phyloP scores from a whole-genome alignment of 305 asterid genomes.

The Rubia peregrina region DNA sequence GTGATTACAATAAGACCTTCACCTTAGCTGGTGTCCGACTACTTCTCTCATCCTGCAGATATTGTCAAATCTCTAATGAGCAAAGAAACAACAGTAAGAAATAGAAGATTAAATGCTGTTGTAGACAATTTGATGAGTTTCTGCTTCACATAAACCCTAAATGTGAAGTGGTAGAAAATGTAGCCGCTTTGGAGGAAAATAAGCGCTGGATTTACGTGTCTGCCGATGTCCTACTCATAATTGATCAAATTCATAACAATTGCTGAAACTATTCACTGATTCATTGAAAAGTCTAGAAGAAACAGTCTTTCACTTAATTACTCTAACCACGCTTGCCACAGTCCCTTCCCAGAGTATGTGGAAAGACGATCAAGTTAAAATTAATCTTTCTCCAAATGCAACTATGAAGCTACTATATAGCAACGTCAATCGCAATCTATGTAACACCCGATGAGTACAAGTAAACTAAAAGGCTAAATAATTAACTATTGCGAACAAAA shows the following conservation, averaged over 20 bases:
- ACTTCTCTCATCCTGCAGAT: conserved; percentile 41
- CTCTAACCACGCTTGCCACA: not conserved
- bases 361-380: not conserved
- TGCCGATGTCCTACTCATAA: not conserved
- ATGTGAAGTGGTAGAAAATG: not conserved
- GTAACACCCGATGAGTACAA: not conserved
- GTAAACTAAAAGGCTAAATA: not conserved
- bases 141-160: not conserved
- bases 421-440: too few relatives aligned
- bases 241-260: not conserved
- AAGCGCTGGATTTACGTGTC: not conserved
- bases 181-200: not conserved
- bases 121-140: too few relatives aligned
- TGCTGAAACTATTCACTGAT: not conserved
- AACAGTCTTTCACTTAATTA: not conserved
- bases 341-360: not conserved
- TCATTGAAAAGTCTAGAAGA: too few relatives aligned
- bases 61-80: conserved; percentile 13
- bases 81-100: not conserved
- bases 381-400: not conserved
- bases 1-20: conserved; percentile 12
- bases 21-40: conserved; percentile 44
- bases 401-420: not conserved
- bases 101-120: not conserved
- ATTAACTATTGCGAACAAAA: not conserved